phyloP scores from a whole-genome alignment of 371 early-diverging fungal species.

The Conidiobolus incongruus region DNA sequence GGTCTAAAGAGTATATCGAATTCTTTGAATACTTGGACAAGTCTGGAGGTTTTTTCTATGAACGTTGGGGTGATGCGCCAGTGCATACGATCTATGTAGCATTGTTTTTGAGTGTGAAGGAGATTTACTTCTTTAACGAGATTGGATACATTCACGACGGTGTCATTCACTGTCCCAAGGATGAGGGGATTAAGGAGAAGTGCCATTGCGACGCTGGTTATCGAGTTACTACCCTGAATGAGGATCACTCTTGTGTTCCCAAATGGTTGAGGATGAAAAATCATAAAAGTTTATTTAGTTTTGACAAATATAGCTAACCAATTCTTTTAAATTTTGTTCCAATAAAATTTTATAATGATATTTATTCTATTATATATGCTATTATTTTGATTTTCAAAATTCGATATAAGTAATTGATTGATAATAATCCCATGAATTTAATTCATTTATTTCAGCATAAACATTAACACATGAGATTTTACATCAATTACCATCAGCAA shows the following conservation, averaged over 20 bases:
- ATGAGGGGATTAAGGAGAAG: conserved; percentile 16
- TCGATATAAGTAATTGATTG: too few species aligned
- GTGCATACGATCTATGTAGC: conserved; percentile 82
- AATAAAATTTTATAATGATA: too few species aligned
- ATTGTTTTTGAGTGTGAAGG: conserved; percentile 41
- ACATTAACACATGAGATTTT: too few species aligned
- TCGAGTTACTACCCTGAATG: conserved; percentile 6
- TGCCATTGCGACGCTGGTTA: conserved; percentile 14
- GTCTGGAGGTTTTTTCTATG: conserved; percentile 83
- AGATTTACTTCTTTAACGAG: conserved; percentile 84
- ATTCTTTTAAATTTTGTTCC: too few species aligned
- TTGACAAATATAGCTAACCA: too few species aligned
- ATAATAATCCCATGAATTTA: too few species aligned
- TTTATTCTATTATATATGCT: too few species aligned
- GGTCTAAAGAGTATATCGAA: conserved; percentile 32
- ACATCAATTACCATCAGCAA: too few species aligned
- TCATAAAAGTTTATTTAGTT: too few species aligned
- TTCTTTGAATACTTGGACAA: conserved; percentile 73
- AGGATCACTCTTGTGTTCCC: not conserved
- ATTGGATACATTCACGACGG: conserved; percentile 55
- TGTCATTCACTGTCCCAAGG: conserved; percentile 47
- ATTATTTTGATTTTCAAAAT: too few species aligned
- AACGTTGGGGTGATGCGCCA: conserved; percentile 93
- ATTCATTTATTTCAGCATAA: too few species aligned
- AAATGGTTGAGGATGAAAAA: too few species aligned